Conservation (phyloP, 2,329 filamentous ascomycete genomes). For the Gaeumannomyces tritici region DNA sequence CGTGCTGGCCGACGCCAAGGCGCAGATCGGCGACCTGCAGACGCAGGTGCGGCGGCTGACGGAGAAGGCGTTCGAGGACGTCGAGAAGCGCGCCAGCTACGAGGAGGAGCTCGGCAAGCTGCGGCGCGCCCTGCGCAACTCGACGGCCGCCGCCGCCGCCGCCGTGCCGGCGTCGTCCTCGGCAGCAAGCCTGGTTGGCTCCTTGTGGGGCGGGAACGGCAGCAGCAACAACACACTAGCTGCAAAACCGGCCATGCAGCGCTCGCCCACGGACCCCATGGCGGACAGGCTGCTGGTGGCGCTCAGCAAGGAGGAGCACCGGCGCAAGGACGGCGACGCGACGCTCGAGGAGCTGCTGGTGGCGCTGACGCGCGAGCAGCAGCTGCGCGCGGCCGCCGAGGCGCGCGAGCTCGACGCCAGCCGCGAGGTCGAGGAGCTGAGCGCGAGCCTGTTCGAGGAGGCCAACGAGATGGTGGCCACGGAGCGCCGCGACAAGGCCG, state of each 20-base stretch:
- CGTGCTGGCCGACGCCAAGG: slow-evolving; percentile 43
- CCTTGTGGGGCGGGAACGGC: slow-evolving; percentile 13
- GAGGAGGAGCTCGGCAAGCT: slow-evolving; percentile 64
- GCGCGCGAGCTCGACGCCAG: slow-evolving; percentile 55
- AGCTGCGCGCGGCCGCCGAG: slow-evolving; percentile 59
- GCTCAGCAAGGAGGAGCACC: slow-evolving; percentile 6
- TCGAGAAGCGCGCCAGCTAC: slow-evolving; percentile 65
- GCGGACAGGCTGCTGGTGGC: background rate
- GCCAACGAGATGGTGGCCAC: slow-evolving; percentile 81
- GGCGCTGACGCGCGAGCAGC: slow-evolving; percentile 57
- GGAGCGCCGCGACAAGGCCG: slow-evolving; percentile 61
- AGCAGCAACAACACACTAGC: slow-evolving; percentile 11
- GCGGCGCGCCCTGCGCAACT: slow-evolving; percentile 22
- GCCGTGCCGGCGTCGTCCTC: slow-evolving; percentile 1
- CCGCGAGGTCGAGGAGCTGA: slow-evolving; percentile 70
- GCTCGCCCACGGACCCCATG: slow-evolving; percentile 8
- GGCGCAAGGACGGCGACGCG: slow-evolving; percentile 7
- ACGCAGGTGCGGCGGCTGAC: slow-evolving; percentile 61
- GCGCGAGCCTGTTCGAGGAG: slow-evolving; percentile 66
- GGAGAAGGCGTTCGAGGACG: slow-evolving; percentile 57
- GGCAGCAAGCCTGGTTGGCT: slow-evolving; percentile 7
- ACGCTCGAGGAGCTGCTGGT: slow-evolving; percentile 44
- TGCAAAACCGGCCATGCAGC: slow-evolving; percentile 12
- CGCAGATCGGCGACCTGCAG: slow-evolving; percentile 59
- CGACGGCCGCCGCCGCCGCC: slow-evolving; percentile 6